These are phyloP conservation scores for Botrytis cinerea DNA, from an alignment of 2,329 filamentous ascomycete species.

Conservation along the genomic window DNA sequence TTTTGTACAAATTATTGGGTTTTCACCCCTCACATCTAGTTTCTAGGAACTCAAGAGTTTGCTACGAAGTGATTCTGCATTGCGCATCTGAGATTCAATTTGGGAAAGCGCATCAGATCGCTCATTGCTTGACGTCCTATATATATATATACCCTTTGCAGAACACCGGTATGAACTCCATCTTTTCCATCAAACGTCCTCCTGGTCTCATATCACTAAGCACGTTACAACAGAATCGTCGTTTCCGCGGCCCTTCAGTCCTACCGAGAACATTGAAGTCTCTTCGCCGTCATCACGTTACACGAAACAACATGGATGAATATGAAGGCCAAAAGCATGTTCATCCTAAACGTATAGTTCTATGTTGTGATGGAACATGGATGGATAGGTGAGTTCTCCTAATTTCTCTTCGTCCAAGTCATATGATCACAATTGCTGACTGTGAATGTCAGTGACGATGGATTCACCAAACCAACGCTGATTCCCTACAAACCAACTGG, in stretches of 20 bases:
- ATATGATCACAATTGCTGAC: neutral
- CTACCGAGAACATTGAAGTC: neutral
- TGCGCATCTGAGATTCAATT: neutral
- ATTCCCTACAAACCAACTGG: slow-evolving; percentile 61
- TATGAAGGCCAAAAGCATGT: neutral
- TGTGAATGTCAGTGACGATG: slow-evolving; percentile 34
- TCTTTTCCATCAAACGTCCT: neutral
- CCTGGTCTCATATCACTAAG: slow-evolving; percentile 9
- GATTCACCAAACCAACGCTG: slow-evolving; percentile 37
- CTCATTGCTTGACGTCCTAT: neutral
- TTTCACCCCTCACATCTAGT: slow-evolving; percentile 10
- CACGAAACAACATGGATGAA: slow-evolving; percentile 17
- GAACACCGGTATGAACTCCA: slow-evolving; percentile 12
- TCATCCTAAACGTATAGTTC: slow-evolving; percentile 35
- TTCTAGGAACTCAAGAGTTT: slow-evolving; percentile 15
- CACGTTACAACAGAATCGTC: neutral
- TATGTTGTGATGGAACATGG: slow-evolving; percentile 42
- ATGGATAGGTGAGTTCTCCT: slow-evolving; percentile 34
- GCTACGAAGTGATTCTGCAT: slow-evolving; percentile 3
- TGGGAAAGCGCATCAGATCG: neutral
- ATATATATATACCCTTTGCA: neutral
- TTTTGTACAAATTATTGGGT: slow-evolving; percentile 16
- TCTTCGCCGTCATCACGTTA: neutral
- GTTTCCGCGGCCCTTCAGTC: neutral
- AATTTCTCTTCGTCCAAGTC: slow-evolving; percentile 10